Conservation (phyloP, 176 grass and related monocot genomes). For the Rhynchospora pubera region DNA sequence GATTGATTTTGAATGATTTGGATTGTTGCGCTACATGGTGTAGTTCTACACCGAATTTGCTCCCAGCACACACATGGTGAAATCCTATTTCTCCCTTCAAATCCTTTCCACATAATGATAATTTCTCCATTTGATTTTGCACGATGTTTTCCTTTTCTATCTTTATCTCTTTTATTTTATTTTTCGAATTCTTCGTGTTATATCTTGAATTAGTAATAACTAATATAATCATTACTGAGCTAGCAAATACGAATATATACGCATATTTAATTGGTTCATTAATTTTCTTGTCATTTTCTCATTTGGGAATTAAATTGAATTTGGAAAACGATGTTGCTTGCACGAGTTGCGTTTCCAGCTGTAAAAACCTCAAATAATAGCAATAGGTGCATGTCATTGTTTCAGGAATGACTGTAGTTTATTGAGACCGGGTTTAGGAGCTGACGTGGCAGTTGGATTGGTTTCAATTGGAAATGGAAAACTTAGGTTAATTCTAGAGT, state of each 20-base stretch:
- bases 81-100: not conserved
- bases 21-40: too few species aligned
- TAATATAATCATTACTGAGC: not conserved
- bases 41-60: too few species aligned
- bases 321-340: not conserved
- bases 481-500: not conserved
- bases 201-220: not conserved
- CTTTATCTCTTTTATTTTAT: too few species aligned
- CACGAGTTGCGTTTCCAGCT: not conserved
- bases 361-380: not conserved
- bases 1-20: too few species aligned
- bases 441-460: not conserved
- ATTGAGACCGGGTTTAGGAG: not conserved
- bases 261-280: not conserved
- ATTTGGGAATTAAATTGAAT: not conserved
- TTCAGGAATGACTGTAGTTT: not conserved
- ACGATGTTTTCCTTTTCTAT: not conserved
- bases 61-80: not conserved
- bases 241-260: too few species aligned
- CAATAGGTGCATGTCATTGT: not conserved
- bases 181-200: not conserved
- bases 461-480: not conserved
- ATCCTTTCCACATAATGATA: not conserved
- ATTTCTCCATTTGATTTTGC: slow-evolving; percentile 5
- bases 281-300: not conserved